phyloP scores from a whole-genome alignment of 768 basidiomycete species.

The Pholiota molesta region DNA sequence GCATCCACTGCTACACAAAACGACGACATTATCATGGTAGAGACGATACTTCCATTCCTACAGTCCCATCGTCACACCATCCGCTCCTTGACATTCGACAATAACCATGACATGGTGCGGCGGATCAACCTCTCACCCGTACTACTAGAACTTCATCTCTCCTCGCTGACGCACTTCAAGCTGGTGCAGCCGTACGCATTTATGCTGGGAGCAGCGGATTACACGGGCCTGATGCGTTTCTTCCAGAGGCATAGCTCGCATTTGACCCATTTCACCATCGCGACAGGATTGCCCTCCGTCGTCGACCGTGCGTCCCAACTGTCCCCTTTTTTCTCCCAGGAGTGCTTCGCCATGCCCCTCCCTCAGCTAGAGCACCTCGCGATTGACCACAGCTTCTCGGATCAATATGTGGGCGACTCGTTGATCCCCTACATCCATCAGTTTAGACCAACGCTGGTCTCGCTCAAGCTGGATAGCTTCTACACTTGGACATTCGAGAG shows the following conservation, averaged over 20 bases:
- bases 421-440: slow-evolving; percentile 9
- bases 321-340: slow-evolving; percentile 15
- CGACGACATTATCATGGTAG: slow-evolving; percentile 10
- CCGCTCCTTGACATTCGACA: slow-evolving; percentile 17
- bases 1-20: slow-evolving; percentile 20
- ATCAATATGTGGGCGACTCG: too few relatives aligned
- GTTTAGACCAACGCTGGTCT: slow-evolving; percentile 12
- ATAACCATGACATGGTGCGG: slow-evolving; percentile 15
- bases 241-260: slow-evolving; percentile 21
- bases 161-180: slow-evolving; percentile 20
- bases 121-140: slow-evolving; percentile 21
- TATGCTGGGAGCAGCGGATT: slow-evolving; percentile 18
- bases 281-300: background rate
- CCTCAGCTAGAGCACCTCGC: slow-evolving; percentile 12
- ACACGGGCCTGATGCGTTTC: slow-evolving; percentile 22
- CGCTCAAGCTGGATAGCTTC: slow-evolving; percentile 4
- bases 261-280: slow-evolving; percentile 19
- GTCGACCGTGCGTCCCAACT: slow-evolving; percentile 5
- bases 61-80: slow-evolving; percentile 23
- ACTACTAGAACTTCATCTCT: slow-evolving; percentile 17
- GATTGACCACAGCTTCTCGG: slow-evolving; percentile 11
- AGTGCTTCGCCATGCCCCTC: slow-evolving; percentile 13
- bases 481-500: background rate
- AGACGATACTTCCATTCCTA: slow-evolving; percentile 26
- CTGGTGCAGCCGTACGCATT: slow-evolving; percentile 21